Percentiles rank a stretch among this genome's conserved stretches.
phyloP scores from a whole-genome alignment of 192 early-diverging fungal species.

The Gaertneriomyces semiglobifer region DNA sequence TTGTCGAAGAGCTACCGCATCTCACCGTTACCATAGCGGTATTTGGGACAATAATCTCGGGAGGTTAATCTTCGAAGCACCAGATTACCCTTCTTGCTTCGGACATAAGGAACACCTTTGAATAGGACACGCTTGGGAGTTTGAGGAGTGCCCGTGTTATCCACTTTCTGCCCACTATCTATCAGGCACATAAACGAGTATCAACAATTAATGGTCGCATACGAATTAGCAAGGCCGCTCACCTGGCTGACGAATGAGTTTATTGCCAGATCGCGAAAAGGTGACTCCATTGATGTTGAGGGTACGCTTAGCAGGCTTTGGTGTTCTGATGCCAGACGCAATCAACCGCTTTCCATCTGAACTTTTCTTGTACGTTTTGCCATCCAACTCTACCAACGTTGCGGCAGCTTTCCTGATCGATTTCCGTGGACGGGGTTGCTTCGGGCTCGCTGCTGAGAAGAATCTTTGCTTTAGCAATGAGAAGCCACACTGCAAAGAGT shows the following conservation, averaged over 20 bases:
- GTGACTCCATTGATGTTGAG: constrained; percentile 32
- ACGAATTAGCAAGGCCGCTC: not conserved
- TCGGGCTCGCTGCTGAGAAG: not conserved
- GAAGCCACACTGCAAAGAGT: not conserved
- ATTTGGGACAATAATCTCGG: too few relatives aligned
- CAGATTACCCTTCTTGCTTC: constrained; percentile 31
- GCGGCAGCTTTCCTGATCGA: constrained; percentile 4
- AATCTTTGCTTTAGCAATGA: not conserved
- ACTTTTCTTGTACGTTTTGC: constrained; percentile 17
- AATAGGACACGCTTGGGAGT: constrained; percentile 23
- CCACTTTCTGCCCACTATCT: not conserved
- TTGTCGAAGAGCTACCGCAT: too few relatives aligned
- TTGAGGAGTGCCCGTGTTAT: not conserved
- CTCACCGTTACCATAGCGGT: too few relatives aligned
- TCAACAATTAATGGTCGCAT: not conserved
- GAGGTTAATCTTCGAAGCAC: constrained; percentile 12
- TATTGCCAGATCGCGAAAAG: constrained; percentile 21
- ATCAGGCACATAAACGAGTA: not conserved
- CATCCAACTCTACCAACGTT: constrained; percentile 22
- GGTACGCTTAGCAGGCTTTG: constrained; percentile 8
- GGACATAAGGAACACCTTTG: constrained; percentile 22
- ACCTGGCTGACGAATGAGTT: constrained; percentile 20
- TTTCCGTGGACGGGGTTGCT: not conserved
- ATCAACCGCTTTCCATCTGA: constrained; percentile 1
- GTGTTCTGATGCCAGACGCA: not conserved